Conservation (phyloP, 257 asterid species). For the Nicotiana sylvestris region DNA sequence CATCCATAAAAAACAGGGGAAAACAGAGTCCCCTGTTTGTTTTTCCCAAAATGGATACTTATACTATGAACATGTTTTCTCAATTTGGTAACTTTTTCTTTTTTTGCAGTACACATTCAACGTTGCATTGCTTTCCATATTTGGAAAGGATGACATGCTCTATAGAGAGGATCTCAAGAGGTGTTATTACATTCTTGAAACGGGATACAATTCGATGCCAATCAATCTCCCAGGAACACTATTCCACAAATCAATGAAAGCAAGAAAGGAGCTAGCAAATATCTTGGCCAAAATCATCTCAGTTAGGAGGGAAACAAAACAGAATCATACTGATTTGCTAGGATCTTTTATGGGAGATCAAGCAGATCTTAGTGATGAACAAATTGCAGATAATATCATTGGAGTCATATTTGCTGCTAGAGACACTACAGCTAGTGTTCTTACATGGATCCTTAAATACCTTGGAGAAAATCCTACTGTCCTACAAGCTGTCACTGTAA, state of each 20-base stretch:
- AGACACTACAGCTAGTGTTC: slow-evolving; percentile 72
- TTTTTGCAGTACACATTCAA: slow-evolving; percentile 75
- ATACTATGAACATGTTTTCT: not conserved
- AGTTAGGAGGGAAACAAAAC: slow-evolving; percentile 35
- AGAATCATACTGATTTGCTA: slow-evolving; percentile 43
- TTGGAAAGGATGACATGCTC: slow-evolving; percentile 57
- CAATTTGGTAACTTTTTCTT: not conserved
- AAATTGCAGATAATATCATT: slow-evolving; percentile 64
- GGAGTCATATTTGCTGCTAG: slow-evolving; percentile 80
- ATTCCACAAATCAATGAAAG: slow-evolving; percentile 69
- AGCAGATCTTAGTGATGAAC: slow-evolving; percentile 60
- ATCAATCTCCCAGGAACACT: slow-evolving; percentile 66
- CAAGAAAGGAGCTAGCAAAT: slow-evolving; percentile 52
- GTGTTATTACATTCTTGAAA: slow-evolving; percentile 65
- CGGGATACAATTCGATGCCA: slow-evolving; percentile 76
- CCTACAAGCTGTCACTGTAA: slow-evolving; percentile 68
- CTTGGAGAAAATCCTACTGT: slow-evolving; percentile 70
- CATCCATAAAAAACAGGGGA: not conserved
- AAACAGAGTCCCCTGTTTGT: slow-evolving; percentile 38
- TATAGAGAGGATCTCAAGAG: slow-evolving; percentile 72
- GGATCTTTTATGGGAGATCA: slow-evolving; percentile 70
- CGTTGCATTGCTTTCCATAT: slow-evolving; percentile 66
- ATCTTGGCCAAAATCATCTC: slow-evolving; percentile 49
- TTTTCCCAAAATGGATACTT: too few species aligned
- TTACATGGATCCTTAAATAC: slow-evolving; percentile 72